Evolutionary conservation across 179 eudicot genomes (phyloP), one percentile per base, ranked within the genome.

Genomic region (Beta lomatogona): DNA sequence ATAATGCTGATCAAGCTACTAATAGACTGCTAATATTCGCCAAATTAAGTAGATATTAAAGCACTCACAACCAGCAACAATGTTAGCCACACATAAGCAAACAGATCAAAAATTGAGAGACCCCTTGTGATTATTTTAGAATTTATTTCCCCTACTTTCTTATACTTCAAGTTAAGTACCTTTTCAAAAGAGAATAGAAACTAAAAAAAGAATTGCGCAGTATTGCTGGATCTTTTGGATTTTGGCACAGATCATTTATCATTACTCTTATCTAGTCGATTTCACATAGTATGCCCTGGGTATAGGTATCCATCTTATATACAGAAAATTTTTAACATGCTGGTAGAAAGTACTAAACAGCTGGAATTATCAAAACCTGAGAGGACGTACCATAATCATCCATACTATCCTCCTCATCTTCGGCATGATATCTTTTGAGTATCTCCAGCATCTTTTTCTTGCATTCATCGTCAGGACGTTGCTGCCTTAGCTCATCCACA

Each of bases 381-480:
- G 52, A 18, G 60, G 57, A 44, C 46, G 41, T 66, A 77, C 83
- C 87, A 76, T 85, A 94, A 71, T 90, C 93, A 77, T 90, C 92
- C 88, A 84, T 86, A 78, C 31, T 60, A 60, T 89, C 92, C 18
- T 64, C 94, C 68, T 92, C 93, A 63, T 93, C 94, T 84, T 93
- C 90, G 28, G 91, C 86, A 76, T 94, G 94, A 83, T 85, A 87
- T 71, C 93, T 84, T 78, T 90, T 88, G 54, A 93, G 90, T 72
- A 94, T 92, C 7, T 92, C 92, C 77, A 94, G 59, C 97, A 94
- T 96, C 82, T 91, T 94, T 31, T 83, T 87, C 84, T 91, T 94
- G 83, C 88, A 86, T 81, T 85, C 91, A 78, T 91, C 92, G 84
- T 89, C 90, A 44, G 97, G 88, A 9, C 86, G 88, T 73, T 89